These are phyloP conservation scores for Parmales sp. DNA, from an alignment of 108 stramenopile genomes.

Conservation along the genomic window DNA sequence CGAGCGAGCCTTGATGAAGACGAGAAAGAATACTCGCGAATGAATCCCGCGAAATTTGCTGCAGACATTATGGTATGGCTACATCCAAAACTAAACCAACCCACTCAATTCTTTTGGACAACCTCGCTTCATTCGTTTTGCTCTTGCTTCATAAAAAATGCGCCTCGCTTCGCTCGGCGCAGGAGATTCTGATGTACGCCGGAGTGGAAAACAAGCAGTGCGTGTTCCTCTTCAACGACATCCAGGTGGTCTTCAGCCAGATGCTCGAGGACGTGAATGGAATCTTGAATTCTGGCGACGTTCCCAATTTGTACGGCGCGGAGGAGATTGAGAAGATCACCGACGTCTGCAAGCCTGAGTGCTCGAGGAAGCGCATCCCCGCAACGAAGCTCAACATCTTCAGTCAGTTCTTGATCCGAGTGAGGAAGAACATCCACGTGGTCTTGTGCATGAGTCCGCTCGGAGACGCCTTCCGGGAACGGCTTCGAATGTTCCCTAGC, in stretches of 20 bases:
- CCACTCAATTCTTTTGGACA: no score
- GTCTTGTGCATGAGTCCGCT: constrained; percentile 52
- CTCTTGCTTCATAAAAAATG: no score
- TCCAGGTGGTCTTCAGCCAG: constrained; percentile 45
- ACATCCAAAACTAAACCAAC: no score
- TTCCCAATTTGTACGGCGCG: constrained; percentile 43
- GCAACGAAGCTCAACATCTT: constrained; percentile 57
- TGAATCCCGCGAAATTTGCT: no score
- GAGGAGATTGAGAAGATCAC: constrained; percentile 49
- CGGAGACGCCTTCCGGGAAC: constrained; percentile 47
- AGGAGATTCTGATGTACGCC: constrained; percentile 32
- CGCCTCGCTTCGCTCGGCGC: no score
- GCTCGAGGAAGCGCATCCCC: constrained; percentile 39
- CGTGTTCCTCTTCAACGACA: constrained; percentile 49
- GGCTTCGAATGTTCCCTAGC: constrained; percentile 48
- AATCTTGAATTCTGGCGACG: constrained; percentile 51
- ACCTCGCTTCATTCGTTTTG: no score
- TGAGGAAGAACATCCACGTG: constrained; percentile 46
- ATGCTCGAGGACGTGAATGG: constrained; percentile 63
- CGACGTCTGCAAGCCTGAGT: constrained; percentile 38
- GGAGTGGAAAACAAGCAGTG: constrained; percentile 45
- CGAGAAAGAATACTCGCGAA: no score
- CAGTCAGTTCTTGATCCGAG: constrained; percentile 40
- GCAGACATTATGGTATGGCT: no score
- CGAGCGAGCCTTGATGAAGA: no score